phyloP scores from a whole-genome alignment of 129 eudicot species.

The Flaveria sonorensis region DNA sequence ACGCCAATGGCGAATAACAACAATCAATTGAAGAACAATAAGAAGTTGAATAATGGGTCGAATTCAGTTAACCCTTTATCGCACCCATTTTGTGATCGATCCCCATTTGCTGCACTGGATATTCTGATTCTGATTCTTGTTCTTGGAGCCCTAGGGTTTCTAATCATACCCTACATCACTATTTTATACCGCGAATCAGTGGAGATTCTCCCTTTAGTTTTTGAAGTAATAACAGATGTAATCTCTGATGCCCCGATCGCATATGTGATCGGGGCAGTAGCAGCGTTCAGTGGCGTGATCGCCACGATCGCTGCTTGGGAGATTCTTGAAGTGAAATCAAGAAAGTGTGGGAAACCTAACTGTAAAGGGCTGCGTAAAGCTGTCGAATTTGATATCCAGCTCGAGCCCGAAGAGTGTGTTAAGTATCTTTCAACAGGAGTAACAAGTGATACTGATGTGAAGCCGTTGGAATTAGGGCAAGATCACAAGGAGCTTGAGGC shows the following conservation, averaged over 20 bases:
- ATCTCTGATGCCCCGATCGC: slow-evolving; percentile 45
- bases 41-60: slow-evolving; percentile 23
- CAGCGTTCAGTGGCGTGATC: slow-evolving; percentile 39
- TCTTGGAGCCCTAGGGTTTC: slow-evolving; percentile 43
- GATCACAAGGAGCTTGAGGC: slow-evolving; percentile 59
- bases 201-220: slow-evolving; percentile 37
- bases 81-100: slow-evolving; percentile 45
- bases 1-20: slow-evolving; percentile 8
- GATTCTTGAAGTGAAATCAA: slow-evolving; percentile 36
- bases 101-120: slow-evolving; percentile 49
- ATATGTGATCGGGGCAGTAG: slow-evolving; percentile 37
- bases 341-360: slow-evolving; percentile 46
- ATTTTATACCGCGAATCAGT: slow-evolving; percentile 28
- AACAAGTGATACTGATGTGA: slow-evolving; percentile 25
- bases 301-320: slow-evolving; percentile 38
- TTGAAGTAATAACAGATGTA: slow-evolving; percentile 30
- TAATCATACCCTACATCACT: slow-evolving; percentile 42
- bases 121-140: slow-evolving; percentile 46
- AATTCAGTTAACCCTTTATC: slow-evolving; percentile 42
- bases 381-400: slow-evolving; percentile 57
- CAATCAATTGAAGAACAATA: slow-evolving; percentile 28
- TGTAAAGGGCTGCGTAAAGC: slow-evolving; percentile 58
- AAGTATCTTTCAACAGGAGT: slow-evolving; percentile 31
- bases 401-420: slow-evolving; percentile 55
- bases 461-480: slow-evolving; percentile 51